Conservation (phyloP, 305 asterid genomes). For the Rubia balearica region DNA sequence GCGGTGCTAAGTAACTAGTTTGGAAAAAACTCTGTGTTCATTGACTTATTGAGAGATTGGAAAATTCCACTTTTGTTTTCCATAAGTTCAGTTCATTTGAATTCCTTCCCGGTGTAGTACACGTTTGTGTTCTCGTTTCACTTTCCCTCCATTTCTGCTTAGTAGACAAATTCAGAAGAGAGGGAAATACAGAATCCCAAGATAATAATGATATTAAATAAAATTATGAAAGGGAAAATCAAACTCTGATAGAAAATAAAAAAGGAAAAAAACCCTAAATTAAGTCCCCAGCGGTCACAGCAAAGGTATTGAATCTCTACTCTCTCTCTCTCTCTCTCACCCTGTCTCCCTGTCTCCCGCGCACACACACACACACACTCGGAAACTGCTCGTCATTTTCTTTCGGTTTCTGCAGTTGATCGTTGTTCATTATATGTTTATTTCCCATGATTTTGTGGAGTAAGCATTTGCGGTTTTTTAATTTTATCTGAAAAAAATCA, state of each 20-base stretch:
- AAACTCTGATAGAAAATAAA: constrained; percentile 7
- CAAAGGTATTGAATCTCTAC: constrained; percentile 17
- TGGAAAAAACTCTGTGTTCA: too few relatives aligned
- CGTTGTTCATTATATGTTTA: neutral
- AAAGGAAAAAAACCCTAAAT: constrained; percentile 15
- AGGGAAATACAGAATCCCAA: constrained; percentile 35
- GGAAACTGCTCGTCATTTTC: neutral
- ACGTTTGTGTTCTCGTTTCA: neutral
- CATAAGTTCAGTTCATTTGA: too few relatives aligned
- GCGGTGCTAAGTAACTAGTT: too few relatives aligned
- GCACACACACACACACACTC: neutral
- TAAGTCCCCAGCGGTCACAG: constrained; percentile 13
- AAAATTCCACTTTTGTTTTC: too few relatives aligned
- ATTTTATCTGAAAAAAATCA: neutral
- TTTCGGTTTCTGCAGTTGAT: constrained; percentile 9
- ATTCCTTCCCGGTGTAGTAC: neutral
- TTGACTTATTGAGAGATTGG: too few relatives aligned
- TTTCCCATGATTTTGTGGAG: constrained; percentile 8
- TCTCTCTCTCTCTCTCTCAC: neutral
- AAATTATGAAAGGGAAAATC: constrained; percentile 1
- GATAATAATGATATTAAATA: neutral
- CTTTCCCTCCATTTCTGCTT: constrained; percentile 25
- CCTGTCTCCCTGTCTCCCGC: neutral
- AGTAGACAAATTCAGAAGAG: constrained; percentile 15
- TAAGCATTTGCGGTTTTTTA: neutral